Base-by-base conservation (phyloP, 31 red algal genomes). In the Odonthalia washingtoniensis region DNA sequence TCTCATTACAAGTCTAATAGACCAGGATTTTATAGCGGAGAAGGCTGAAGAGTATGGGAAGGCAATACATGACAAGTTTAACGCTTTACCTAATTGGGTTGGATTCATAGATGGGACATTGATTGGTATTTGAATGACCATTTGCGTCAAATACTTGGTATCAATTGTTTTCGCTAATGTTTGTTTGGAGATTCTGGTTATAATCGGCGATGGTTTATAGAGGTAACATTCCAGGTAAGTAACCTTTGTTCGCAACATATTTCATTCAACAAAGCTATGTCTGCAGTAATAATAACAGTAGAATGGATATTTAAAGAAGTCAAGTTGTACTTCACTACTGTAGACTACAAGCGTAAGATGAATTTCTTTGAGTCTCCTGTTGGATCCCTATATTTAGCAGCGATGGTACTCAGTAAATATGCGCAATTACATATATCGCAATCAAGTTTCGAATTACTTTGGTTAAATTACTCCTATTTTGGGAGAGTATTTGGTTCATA, bases 241-340 rank as follows among this genome's bases (percentile, higher is more conserved):
- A 36, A 34, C 2, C 5, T 69, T 1, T 18, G 46, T 39, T n/a
- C 44, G 0, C 1, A 79, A 1, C 74, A 78, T n/a, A 37, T 37
- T 12, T 38, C n/a, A 18, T 64, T 33, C 27, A 87, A 87, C 5
- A 63, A 31, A 5, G 41, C 74, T 21, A 87, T 87, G 84, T 77
- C 72, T 28, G 44, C 57, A 17, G 30, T 26, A 2, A 12, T 40
- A 0, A 78, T 61, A 21, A 63, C 73, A 0, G 75, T 87, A 0
- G 63, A 83, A 70, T 83, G 80, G 80, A 26, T 49, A 21, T 83
- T 70, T 41, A 83, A 83, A 41, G 80, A 83, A 34, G 6, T 69
- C 2, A 65, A 69, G 61, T 31, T 39, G 31, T 30, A 69, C 62
- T 83, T 40, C n/a, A 27, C 62, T 40, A 14, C 28, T 18, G 32